Evolutionary conservation across 2,329 filamentous ascomycete genomes (phyloP), one percentile per base, ranked within the genome.

Genomic region (Beauveria sp.): DNA sequence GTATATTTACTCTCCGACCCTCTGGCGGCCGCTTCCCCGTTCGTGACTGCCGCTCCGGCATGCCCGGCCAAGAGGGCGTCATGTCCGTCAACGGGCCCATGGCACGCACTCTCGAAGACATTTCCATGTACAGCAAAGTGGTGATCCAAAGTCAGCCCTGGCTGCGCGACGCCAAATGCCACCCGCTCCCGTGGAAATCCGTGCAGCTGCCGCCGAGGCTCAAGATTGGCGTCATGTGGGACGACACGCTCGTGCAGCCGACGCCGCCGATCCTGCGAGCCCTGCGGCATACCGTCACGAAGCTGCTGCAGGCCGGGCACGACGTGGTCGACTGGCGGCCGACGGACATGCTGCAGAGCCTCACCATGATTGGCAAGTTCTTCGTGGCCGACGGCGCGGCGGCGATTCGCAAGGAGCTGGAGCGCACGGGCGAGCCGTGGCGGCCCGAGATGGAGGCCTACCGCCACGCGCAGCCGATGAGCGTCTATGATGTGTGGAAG

Each of bases 61-160:
- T 88, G 71, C 79, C 82, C 1, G 86, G 86, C 2, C 86, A 89
- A 68, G 86, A 89, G 69, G 83, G 84, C 2, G 82, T 89, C 0
- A 76, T 78, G 58, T 85, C 82, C 22, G 83, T 88, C 40, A 87
- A 88, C 65, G 86, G 87, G 0, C 86, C 86, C 0, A 77, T 89
- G 76, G 79, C 82, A 1, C 76, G 77, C 31, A 81, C 79, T 0
- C 72, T 88, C 0, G 75, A 75, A 6, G 85, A 87, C 63, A 74
- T 88, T 1, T 76, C 78, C 45, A 63, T 83, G 3, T 88, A 85
- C 70, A 79, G 80, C 69, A 77, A 77, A 61, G 72, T 76, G 0
- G 72, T 88, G 8, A 72, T 87, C 3, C 75, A 74, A 60, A 68
- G 76, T 2, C 68, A 80, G 64, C 85, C 86, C 0, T 88, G 85